Evolutionary conservation across 176 grass and related monocot species (phyloP), one percentile per base, ranked within the genome.

Genomic region (Avena eriantha): DNA sequence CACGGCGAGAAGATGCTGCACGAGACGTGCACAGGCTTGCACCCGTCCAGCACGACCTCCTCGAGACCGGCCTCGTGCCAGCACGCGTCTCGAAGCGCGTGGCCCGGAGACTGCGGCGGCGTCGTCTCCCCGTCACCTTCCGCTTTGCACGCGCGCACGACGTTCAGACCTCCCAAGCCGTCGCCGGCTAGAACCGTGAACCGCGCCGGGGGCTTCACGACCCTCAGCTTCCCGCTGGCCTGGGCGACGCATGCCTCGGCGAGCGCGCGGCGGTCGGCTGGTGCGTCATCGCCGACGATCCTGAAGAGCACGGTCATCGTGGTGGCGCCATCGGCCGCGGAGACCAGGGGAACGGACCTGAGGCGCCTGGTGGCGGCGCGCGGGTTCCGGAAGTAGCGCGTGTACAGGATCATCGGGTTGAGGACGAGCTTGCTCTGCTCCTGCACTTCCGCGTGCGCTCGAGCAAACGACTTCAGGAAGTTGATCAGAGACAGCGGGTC

Each of bases 11-110:
- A 36, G 23, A 95, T 48, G 21, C 12, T 23, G 76, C 85, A 88
- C 0, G 93, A 91, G 2, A 85, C 87, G 79, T 68, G 87, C 59
- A 87, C 80, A 11, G 93, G 95, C 72, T 87, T 92, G 55, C 73
- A 39, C 9, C 83, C 93, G 64, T 88, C 73, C 46, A 98, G 59
- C 34, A 68, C 76, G 35, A 93, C 63, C 78, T 95, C 80, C 76
- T 91, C 89, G 29, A 93, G 71, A 13, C 91, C 95, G 34, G 88
- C n/a, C 15, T 93, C 89, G 36, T 80, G 26, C 95, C 93, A 98
- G 35, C 33, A n/a, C 35, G 26, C 87, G 7, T 57, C 43, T 5
- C 80, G 60, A 0, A 87, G 9, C 51, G 45, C 13, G 57, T 41
- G 58, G 0, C 43, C 21, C 29, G n/a, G 21, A 4, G 70, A 2